These are phyloP conservation scores for Wickerhamomyces subpelliculosus DNA, from an alignment of 805 yeast species.

Conservation along the genomic window DNA sequence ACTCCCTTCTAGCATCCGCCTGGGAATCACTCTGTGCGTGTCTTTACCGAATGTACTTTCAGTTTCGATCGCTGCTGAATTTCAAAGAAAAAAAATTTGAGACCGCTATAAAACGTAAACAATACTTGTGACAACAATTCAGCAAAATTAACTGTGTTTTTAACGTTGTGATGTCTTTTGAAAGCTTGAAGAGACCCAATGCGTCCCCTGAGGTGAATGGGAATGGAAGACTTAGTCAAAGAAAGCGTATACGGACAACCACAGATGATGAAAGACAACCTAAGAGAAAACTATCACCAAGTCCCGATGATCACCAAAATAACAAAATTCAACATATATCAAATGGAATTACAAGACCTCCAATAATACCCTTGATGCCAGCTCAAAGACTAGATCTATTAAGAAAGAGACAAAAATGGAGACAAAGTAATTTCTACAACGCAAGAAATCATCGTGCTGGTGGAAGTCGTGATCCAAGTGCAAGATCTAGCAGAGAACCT, in stretches of 20 bases:
- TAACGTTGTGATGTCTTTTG: background rate
- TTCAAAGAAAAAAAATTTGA: background rate
- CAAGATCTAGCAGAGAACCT: constrained; percentile 3
- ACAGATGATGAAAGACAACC: background rate
- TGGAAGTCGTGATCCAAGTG: background rate
- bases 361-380: constrained; percentile 20
- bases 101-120: background rate
- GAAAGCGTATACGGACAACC: background rate
- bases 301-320: background rate
- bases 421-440: constrained; percentile 18
- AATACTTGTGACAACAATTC: background rate
- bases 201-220: background rate
- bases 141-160: background rate
- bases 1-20: no score
- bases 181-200: background rate
- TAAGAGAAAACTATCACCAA: background rate
- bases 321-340: background rate
- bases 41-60: no score
- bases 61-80: background rate
- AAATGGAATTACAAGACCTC: constrained; percentile 22
- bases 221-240: no score
- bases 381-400: constrained; percentile 19
- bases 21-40: background rate
- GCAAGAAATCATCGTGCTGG: constrained; percentile 5
- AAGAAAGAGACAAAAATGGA: constrained; percentile 22